These are phyloP conservation scores for Auriscalpium vulgare DNA, from an alignment of 768 basidiomycete species.

Conservation along the genomic window DNA sequence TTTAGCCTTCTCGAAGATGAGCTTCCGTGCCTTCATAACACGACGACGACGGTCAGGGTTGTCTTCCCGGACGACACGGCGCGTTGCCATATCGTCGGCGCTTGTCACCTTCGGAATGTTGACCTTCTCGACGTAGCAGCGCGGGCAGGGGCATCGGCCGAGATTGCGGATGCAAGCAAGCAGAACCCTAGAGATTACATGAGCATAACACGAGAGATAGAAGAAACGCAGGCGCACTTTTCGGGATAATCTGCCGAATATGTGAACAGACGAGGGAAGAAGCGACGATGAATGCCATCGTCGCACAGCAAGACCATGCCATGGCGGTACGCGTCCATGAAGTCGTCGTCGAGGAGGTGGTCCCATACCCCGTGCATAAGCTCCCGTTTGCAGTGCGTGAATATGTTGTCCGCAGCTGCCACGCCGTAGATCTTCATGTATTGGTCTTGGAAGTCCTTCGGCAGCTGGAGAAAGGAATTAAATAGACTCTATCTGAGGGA, in stretches of 20 bases:
- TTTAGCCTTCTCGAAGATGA: conserved; percentile 13
- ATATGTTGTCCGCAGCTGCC: neutral
- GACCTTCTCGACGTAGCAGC: conserved; percentile 17
- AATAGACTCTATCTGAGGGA: conserved; percentile 1
- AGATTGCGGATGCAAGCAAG: conserved; percentile 22
- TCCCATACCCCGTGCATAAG: conserved; percentile 22
- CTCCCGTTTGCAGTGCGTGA: conserved; percentile 25
- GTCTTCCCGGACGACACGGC: neutral
- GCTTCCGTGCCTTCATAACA: neutral
- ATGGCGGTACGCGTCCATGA: conserved; percentile 17
- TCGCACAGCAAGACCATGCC: conserved; percentile 18
- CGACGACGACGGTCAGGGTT: neutral
- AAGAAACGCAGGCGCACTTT: conserved; percentile 16
- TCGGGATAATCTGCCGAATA: conserved; percentile 27
- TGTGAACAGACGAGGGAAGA: conserved; percentile 20
- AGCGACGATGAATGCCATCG: conserved; percentile 18
- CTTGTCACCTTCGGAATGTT: conserved; percentile 14
- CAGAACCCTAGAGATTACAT: conserved; percentile 15
- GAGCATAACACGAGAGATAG: neutral
- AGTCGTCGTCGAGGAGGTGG: conserved; percentile 15
- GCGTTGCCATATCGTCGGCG: conserved; percentile 1
- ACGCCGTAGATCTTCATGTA: neutral
- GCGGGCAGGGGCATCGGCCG: conserved; percentile 25
- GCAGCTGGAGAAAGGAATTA: conserved; percentile 18
- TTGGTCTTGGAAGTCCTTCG: conserved; percentile 25